A percentile compares a stretch with the other conserved stretches of the same genome.
phyloP scores from a whole-genome alignment of 768 basidiomycete species.

The Gloeopeniophorella convolvens region DNA sequence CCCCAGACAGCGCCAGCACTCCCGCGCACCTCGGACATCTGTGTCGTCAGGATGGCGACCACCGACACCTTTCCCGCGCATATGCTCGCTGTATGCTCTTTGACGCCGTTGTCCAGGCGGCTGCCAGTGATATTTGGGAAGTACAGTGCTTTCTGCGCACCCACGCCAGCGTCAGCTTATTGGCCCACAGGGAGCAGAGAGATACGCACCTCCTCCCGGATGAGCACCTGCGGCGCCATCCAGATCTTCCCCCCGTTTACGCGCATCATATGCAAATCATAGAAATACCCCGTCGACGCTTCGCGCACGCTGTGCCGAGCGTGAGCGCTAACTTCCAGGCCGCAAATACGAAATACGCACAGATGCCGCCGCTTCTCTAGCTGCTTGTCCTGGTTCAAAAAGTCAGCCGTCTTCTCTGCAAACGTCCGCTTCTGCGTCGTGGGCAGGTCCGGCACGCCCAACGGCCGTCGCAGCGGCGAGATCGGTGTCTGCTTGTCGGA shows the following conservation, averaged over 20 bases:
- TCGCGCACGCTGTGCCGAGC: conserved; percentile 43
- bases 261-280: conserved; percentile 75
- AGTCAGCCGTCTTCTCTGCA: conserved; percentile 51
- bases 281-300: conserved; percentile 78
- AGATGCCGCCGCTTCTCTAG: conserved; percentile 63
- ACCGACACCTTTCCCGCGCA: conserved; percentile 72
- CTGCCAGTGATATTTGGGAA: conserved; percentile 83
- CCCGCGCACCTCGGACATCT: conserved; percentile 89
- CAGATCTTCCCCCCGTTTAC: conserved; percentile 90
- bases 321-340: conserved; percentile 36
- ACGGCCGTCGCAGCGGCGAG: conserved; percentile 51
- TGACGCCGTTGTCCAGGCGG: conserved; percentile 46
- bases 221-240: conserved; percentile 85
- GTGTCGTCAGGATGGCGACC: conserved; percentile 75
- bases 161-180: not conserved
- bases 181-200: not conserved
- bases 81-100: conserved; percentile 71
- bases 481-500: conserved; percentile 6
- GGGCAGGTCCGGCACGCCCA: conserved; percentile 72
- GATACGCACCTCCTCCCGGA: conserved; percentile 77
- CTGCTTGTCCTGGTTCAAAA: conserved; percentile 65
- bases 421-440: conserved; percentile 34
- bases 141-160: conserved; percentile 76
- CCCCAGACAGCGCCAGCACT: conserved; percentile 14
- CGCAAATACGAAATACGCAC: conserved; percentile 31